A percentile compares a stretch with the other conserved stretches of the same genome.
phyloP scores from a whole-genome alignment of 257 asterid species.

The Nicotiana knightiana region DNA sequence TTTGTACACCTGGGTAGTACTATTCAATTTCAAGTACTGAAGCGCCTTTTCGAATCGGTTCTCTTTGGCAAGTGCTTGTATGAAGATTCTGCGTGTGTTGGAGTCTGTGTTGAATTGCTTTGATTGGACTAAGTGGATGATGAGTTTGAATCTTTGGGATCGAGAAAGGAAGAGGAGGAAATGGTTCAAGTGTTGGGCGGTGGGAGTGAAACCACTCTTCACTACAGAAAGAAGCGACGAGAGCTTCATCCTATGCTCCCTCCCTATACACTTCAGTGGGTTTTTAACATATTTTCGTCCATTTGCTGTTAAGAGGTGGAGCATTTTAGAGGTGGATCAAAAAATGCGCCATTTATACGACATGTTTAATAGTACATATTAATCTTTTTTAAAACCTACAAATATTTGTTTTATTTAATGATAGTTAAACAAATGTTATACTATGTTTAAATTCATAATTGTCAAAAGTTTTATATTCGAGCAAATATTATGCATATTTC shows the following conservation, averaged over 20 bases:
- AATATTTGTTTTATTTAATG: too few species aligned
- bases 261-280: too few species aligned
- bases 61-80: conserved; percentile 47
- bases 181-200: conserved; percentile 46
- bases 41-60: conserved; percentile 47
- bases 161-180: conserved; percentile 46
- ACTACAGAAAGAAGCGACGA: conserved; percentile 38
- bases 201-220: conserved; percentile 56
- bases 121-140: conserved; percentile 37
- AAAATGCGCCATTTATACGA: too few species aligned
- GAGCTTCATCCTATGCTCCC: conserved; percentile 8
- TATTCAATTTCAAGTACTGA: conserved; percentile 28
- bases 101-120: conserved; percentile 34
- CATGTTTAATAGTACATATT: too few species aligned
- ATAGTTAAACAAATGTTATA: too few species aligned
- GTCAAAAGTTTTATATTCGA: too few species aligned
- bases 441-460: too few species aligned
- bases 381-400: too few species aligned
- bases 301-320: too few species aligned
- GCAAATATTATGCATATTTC: too few species aligned
- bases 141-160: conserved; percentile 36
- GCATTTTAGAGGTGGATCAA: too few species aligned
- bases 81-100: conserved; percentile 32
- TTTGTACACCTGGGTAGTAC: conserved; percentile 18
- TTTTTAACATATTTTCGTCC: too few species aligned